Base-by-base conservation (phyloP, 805 yeast species). In the Jamesozyma piceae region DNA sequence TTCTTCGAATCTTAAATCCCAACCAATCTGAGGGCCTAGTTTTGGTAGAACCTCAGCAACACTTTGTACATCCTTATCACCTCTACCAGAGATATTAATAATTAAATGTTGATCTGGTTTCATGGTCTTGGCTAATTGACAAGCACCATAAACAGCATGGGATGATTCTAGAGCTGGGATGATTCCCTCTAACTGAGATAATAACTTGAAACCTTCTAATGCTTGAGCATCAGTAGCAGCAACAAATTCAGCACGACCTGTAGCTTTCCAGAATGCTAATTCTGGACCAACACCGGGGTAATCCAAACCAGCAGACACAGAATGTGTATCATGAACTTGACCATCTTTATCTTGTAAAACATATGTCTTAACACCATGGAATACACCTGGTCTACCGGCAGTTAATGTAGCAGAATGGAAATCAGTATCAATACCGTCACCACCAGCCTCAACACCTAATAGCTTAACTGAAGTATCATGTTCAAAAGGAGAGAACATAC, bases 261-360 rank as follows among this genome's bases (percentile, higher is more conserved):
- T 80, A 42, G 82, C 80, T 65, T 90, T 90, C 97, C 97, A 92
- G 62, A 74, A 77, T 2, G 97, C 94, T 53, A 92, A 73, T 67
- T 92, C 97, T 27, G 99, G 99, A 36, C 99, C 99, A 37, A 92
- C 99, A 66, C 97, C 99, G 21, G 99, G 99, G 63, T 92, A 92
- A 66, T 92, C 99, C 57, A 92, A 74, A 52, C 99, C 99, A 32
- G 99, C 99, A 49, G 96, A 86, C 31, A 92, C 94, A 19, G 97
- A 90, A 64, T 92, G 97, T 10, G 99, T 92, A 60, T 92, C 98
- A 52, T 83, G 94, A 46, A 92, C 86, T 69, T 92, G 99, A 41
- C 99, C 99, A 62, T 92, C 97, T 15, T 62, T 55, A 56, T 82
- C 85, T 68, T 92, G 98, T 60, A 92, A 74, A 30, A 92, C 94